Base-by-base conservation (phyloP, 2,329 filamentous ascomycete species). In the Aspergillus fischeri region DNA sequence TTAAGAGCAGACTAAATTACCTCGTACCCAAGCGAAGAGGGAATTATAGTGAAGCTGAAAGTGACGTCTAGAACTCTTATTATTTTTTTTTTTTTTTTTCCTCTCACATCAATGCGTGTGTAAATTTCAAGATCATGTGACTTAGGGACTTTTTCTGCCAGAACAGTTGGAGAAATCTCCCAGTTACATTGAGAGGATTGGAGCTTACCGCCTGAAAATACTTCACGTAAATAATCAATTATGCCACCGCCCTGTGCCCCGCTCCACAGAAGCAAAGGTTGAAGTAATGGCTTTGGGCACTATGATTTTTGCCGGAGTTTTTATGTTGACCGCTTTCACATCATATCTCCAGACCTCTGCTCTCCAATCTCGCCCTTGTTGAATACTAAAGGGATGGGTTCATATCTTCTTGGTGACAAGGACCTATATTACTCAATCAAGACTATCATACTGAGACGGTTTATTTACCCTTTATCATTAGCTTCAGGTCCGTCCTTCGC, bases 61-160 rank as follows among this genome's bases (percentile, higher is more conserved):
- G 21, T 4, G 4, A 28, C 29, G 17, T 27, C 17, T 44, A 24
- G n/a, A 14, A 10, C n/a, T 35, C 35, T 53, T 42, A 21, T n/a
- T n/a, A n/a, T n/a, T n/a, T n/a, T n/a, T n/a, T 29, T 47, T 49
- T 53, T 35, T 51, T 27, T 27, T 27, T 27, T 7, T 27, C 6
- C 32, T 27, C 35, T 17, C 32, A 24, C 20, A 51, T 48, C 53
- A 52, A 51, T 59, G 55, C 48, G 67, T 71, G 67, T 68, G 68
- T 68, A 71, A 71, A 70, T 70, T 71, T 71, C 56, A 54, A 53
- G 63, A 58, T 73, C 68, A 72, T 67, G 69, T 72, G 68, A 65
- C 58, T 56, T 59, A 56, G 63, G 5, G 63, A 47, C 44, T 66
- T 65, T 72, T 73, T 72, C 63, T 71, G 69, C 63, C 67, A 50